Evolutionary conservation across 2,329 filamentous ascomycete species (phyloP), one percentile per base, ranked within the genome.

Genomic region (Claviceps arundinis): DNA sequence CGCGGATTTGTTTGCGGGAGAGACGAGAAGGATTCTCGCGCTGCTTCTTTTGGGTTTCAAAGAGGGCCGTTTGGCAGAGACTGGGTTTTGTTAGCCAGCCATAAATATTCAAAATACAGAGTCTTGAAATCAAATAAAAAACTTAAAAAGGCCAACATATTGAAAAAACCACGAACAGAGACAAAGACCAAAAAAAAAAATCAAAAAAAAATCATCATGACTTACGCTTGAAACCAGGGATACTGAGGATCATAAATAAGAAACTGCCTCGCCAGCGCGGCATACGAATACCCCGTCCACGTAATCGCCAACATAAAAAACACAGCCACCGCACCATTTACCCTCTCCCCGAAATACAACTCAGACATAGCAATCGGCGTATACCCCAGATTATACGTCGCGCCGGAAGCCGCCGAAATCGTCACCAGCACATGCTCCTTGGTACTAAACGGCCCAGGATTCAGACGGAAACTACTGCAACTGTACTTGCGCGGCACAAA

Each of bases 271-370:
- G 77, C 77, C 48, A 81, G 67, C 1, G 77, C 77, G 2, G 78
- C 78, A 59, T 77, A 80, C 0, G 74, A 74, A 56, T 81, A 82
- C 11, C 78, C 78, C 0, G 73, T 75, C 66, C 74, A 79, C 0
- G 79, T 76, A 37, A 64, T 78, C 0, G 73, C 68, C 67, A 73
- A 72, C 77, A 82, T 82, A 64, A 82, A 82, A 60, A 79, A 76
- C 37, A 80, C 72, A 1, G 72, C 73, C 6, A 79, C 74, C 0
- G 70, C 75, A 0, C 76, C 70, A 48, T 80, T 68, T 48, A 82
- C 70, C 30, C 61, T 66, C 47, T 73, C 66, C 43, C 71, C 70
- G 59, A 80, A 82, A 64, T 77, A 82, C 3, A 82, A 65, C 59
- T 80, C 75, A 1, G 76, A 72, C 53, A 82, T 70, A 1, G 59